Evolutionary conservation across 495 filamentous ascomycete genomes (phyloP), one percentile per base, ranked within the genome.

Genomic region (Neurospora sp.): DNA sequence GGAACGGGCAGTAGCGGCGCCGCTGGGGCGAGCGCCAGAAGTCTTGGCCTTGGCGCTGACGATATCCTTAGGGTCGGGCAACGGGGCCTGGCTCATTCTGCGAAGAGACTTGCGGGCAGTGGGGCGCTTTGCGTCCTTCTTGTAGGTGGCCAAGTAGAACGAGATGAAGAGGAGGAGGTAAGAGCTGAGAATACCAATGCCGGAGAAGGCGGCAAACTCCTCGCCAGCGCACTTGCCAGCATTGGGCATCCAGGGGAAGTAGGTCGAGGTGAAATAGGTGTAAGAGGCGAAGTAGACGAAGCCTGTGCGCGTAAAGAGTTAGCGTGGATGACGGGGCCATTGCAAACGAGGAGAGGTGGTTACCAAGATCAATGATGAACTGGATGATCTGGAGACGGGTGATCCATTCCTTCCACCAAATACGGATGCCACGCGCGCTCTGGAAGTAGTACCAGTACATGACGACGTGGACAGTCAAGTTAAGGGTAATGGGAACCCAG

Each of bases 121-220:
- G 39, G 84, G 82, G 40, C 82, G 81, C 86, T 92, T 93, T 78
- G 88, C 87, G 70, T 88, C 85, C 89, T 96, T 97, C 83, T 92
- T 94, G 86, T 99, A 99, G 71, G 96, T 99, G 69, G 93, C 93
- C 74, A 96, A 86, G 88, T 99, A 99, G 91, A 99, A 99, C 69
- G 91, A 94, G 86, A 99, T 97, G 89, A 99, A 99, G 72, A 99
- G 92, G 74, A 98, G 85, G 71, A 99, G 89, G 87, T 99, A 99
- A 59, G 92, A 96, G 84, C 87, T 92, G 77, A 99, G 84, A 78
- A 97, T 96, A 72, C 86, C 93, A 72, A 97, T 95, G 76, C 96
- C 96, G 70, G 94, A 89, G 80, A 98, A 93, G 37, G 96, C 96
- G 70, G 96, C 96, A 78, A 97, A 98, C 84, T 99, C 96, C 86